Base-by-base conservation (phyloP, 306 rosid genomes). In the Cicer bijugum region DNA sequence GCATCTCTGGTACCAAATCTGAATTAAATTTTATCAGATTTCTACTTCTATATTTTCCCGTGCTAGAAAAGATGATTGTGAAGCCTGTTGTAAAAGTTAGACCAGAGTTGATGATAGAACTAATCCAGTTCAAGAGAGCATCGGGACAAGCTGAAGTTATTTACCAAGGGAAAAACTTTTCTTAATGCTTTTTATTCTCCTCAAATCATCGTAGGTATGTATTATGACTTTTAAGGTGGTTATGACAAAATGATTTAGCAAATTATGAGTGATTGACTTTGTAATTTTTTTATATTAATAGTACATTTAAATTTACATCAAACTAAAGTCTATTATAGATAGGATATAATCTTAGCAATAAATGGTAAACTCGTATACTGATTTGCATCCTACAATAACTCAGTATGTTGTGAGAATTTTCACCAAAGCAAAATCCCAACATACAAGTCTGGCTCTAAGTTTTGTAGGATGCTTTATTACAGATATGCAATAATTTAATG, bases 1-100 rank as follows among this genome's bases (percentile, higher is more conserved):
- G 81, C 69, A 59, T 85, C 50, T 47, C 75, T 53, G 87, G 83
- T 33, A 40, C 28, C 39, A 75, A 82, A 72, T 9, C 76, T 4
- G 91, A 90, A 45, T 47, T 88, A 47, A 84, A 82, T 71, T 80
- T 88, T 46, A 86, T 90, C 78, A 55, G 38, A 19, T 79, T 86
- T 69, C 56, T 88, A 65, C 87, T 90, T 68, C 62, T 56, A 16
- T 37, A 55, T 71, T 85, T 85, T 12, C 90, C 84, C 0, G 51
- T 48, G 46, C 86, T 90, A 12, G 85, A 85, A 82, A 77, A 58
- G 75, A 82, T 88, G 90, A 82, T 15, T 47, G 77, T 88, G 62
- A 71, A 71, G 72, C 87, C 88, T 58, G 75, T 67, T 75, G 9
- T 43, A 19, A 6, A 63, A 38, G 74, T 71, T 12, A 78, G 37